Evolutionary conservation across 1,139 yeast species (phyloP), one percentile per base, ranked within the genome.

Genomic region (Taiozyma sp.): DNA sequence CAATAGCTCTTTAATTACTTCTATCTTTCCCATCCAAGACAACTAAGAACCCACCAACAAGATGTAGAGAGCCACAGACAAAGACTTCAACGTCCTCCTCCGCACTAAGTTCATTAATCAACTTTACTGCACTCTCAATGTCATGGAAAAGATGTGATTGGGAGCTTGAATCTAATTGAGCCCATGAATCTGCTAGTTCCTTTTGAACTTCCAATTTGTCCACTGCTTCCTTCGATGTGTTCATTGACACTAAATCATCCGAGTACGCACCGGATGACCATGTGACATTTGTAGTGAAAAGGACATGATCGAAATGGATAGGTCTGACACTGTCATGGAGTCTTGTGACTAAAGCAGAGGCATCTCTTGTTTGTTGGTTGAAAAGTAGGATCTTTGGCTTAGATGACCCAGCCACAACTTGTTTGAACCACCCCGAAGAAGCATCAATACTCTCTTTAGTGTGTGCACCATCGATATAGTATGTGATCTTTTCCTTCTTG

Each of bases 401-500:
- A 3, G 49, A 34, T 1, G 58, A 49, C 7, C 45, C 45, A 4
- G 57, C n/a, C 10, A 46, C 48, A 13, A 55, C 56, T 14, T 54
- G 40, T 39, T 72, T 75, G 62, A 87, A 89, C 99, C 99, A 93
- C 13, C 70, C 70, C 0, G 93, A 79, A 0, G 97, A 88, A 16
- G 84, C 96, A 30, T 75, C 75, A 36, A 95, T 81, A 52, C 97
- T 88, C 63, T 93, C 99, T 44, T 79, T 71, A 0, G 99, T 95
- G 63, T 95, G 99, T 0, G 99, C 99, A 41, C 99, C 99, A 69
- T 95, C 99, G 14, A 93, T 72, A 59, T 73, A 84, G 96, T 97
- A 93, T 16, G 79, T 79, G 34, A 86, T 73, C 10, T 73, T 74
- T 45, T 70, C 78, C 13, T 72, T 72, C 43, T 67, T 64, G 36